Evolutionary conservation across 2,329 filamentous ascomycete species (phyloP).

Genomic region (Drechslera avenae): DNA sequence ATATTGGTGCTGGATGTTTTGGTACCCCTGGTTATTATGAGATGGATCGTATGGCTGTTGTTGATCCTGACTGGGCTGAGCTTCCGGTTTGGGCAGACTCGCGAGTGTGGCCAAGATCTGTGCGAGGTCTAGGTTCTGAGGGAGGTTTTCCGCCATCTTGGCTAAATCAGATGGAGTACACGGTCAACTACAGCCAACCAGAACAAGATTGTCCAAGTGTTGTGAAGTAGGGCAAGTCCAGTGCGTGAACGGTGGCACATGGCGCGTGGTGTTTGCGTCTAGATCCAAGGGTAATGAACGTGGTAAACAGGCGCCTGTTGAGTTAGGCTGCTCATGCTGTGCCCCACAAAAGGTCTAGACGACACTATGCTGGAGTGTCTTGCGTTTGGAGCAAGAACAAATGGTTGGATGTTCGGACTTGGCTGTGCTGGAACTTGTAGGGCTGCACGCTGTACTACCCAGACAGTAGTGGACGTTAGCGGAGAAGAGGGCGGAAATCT

Average conservation of each 20-base stretch:
- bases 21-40: constrained; percentile 10
- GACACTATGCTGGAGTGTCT: neutral
- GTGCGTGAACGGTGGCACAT: constrained; percentile 12
- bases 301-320: constrained; percentile 6
- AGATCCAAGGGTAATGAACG: constrained; percentile 11
- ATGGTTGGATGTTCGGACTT: neutral
- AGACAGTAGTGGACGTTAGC: constrained; percentile 6
- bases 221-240: neutral
- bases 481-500: constrained; percentile 29
- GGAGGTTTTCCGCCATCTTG: constrained; percentile 40
- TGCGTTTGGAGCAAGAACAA: neutral
- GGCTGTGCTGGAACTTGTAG: constrained; percentile 6
- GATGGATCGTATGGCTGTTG: constrained; percentile 9
- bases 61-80: constrained; percentile 18
- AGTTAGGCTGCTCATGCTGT: neutral
- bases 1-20: constrained; percentile 6
- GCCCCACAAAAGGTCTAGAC: neutral
- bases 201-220: neutral
- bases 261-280: constrained; percentile 14
- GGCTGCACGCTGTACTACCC: constrained; percentile 6
- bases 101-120: constrained; percentile 45
- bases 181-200: neutral
- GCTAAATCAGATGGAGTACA: neutral
- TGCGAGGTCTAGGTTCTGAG: constrained; percentile 38
- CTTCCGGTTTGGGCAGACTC: constrained; percentile 29